Evolutionary conservation across 1,139 yeast species (phyloP), one percentile per base, ranked within the genome.

Genomic region (Blastobotrys proliferans): DNA sequence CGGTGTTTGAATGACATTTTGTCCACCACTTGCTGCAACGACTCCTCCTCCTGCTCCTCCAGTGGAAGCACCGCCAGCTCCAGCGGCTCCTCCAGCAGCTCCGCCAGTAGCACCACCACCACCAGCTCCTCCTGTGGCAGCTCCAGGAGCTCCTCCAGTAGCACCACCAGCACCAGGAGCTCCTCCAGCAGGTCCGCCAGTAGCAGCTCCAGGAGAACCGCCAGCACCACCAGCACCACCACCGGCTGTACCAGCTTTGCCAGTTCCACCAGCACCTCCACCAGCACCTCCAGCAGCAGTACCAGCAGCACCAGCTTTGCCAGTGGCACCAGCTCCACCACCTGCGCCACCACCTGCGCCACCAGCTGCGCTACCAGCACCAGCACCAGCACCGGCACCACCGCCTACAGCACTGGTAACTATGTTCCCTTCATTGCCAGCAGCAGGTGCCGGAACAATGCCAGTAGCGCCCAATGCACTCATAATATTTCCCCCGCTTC

Each of bases 331-430:
- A 6, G n/a, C 29, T 20, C 28, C 16, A 20, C 21, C 29, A 13
- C 19, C 21, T 10, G 40, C 29, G 13, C 11, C 11, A 26, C 14
- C 6, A 6, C 11, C 29, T 14, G 8, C 14, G n/a, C 24, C 16
- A 19, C 14, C 41, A 10, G 41, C 24, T 11, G 37, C 14, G 16
- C 20, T 21, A n/a, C 16, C 14, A 4, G 20, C 21, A 20, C 24
- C 38, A 28, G 8, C 39, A 34, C 39, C 19, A 21, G 34, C 35
- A 16, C 21, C 22, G 3, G 43, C 19, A 4, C 29, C 26, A 19
- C 27, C 26, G 22, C 26, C 36, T 8, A 17, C 10, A 21, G 40
- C 6, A 24, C 25, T n/a, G 14, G 31, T 25, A 27, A 13, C 18
- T 14, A 19, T 22, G n/a, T 24, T 6, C 14, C 22, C 30, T 8